Evolutionary conservation across 352 stramenopile genomes (phyloP).

Genomic region (Globisporangium sylvaticum): DNA sequence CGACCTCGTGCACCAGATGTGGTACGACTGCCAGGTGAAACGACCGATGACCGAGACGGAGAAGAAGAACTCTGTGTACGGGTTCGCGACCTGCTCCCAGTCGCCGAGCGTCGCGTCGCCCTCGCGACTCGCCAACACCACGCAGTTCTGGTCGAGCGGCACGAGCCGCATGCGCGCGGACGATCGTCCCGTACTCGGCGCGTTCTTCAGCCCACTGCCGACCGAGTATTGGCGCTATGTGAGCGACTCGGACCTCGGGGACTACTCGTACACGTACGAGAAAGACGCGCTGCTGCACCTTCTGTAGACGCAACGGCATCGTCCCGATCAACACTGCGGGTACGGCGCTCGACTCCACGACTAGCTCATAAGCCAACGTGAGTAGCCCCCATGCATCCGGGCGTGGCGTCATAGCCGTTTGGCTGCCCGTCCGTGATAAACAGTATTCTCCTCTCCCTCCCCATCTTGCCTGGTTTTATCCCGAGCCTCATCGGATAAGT

Average conservation of each 20-base stretch:
- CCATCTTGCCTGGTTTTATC: background rate
- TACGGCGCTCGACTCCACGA: too few relatives aligned
- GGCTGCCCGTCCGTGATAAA: background rate
- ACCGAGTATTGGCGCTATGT: slow-evolving; percentile 67
- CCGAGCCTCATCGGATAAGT: too few relatives aligned
- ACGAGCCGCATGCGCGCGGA: slow-evolving; percentile 29
- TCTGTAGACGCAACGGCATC: background rate
- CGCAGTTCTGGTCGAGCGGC: slow-evolving; percentile 33
- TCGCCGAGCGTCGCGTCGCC: slow-evolving; percentile 25
- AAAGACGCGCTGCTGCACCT: slow-evolving; percentile 41
- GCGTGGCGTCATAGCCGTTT: background rate
- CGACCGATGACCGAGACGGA: slow-evolving; percentile 41
- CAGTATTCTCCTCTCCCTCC: background rate
- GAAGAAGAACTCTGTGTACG: slow-evolving; percentile 47
- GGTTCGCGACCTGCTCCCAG: slow-evolving; percentile 38
- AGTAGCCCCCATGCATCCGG: too few relatives aligned
- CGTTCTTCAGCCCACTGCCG: slow-evolving; percentile 50
- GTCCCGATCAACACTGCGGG: background rate
- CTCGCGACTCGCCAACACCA: slow-evolving; percentile 38
- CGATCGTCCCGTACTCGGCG: slow-evolving; percentile 33
- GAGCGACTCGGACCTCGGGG: slow-evolving; percentile 38
- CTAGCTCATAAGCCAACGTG: too few relatives aligned
- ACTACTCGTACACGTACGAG: slow-evolving; percentile 60
- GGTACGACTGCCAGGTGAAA: slow-evolving; percentile 63
- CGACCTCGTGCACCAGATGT: slow-evolving; percentile 64